A percentile compares a stretch with the other conserved stretches of the same genome.
These are phyloP conservation scores for Lactarius evosmus DNA, from an alignment of 768 basidiomycete species.

Conservation along the genomic window DNA sequence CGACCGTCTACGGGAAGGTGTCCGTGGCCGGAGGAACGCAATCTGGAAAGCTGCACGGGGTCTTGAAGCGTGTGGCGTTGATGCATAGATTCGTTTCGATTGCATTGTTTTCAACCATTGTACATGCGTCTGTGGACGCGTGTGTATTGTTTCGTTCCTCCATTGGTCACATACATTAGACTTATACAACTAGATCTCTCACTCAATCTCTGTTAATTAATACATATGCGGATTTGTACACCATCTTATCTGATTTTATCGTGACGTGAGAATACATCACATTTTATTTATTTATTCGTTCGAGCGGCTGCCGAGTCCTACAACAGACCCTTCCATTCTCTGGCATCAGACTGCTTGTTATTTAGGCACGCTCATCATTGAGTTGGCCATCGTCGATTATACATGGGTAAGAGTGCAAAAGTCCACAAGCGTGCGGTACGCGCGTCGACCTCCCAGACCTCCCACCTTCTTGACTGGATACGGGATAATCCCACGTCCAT, in stretches of 20 bases:
- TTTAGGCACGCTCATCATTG: background rate
- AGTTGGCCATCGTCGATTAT: background rate
- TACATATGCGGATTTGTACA: conserved; percentile 6
- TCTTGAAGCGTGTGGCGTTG: conserved; percentile 10
- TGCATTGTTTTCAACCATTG: background rate
- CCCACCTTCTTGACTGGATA: too few relatives aligned
- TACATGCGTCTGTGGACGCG: background rate
- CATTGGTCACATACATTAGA: conserved; percentile 2
- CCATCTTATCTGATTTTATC: conserved; percentile 20
- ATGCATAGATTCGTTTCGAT: conserved; percentile 6
- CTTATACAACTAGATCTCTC: background rate
- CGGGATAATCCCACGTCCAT: background rate
- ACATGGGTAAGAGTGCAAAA: conserved; percentile 69
- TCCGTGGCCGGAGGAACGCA: conserved; percentile 65
- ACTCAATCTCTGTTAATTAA: background rate
- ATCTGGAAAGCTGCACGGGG: conserved; percentile 38
- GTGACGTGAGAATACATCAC: background rate
- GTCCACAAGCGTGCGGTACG: conserved; percentile 58
- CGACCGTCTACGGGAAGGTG: conserved; percentile 83
- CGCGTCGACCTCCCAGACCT: background rate
- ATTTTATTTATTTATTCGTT: too few relatives aligned
- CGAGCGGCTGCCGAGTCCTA: background rate
- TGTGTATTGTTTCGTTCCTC: background rate
- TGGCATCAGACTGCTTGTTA: background rate
- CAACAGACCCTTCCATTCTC: background rate